Base-by-base conservation (phyloP, 2,329 filamentous ascomycete species). In the Alternaria ventricosa region DNA sequence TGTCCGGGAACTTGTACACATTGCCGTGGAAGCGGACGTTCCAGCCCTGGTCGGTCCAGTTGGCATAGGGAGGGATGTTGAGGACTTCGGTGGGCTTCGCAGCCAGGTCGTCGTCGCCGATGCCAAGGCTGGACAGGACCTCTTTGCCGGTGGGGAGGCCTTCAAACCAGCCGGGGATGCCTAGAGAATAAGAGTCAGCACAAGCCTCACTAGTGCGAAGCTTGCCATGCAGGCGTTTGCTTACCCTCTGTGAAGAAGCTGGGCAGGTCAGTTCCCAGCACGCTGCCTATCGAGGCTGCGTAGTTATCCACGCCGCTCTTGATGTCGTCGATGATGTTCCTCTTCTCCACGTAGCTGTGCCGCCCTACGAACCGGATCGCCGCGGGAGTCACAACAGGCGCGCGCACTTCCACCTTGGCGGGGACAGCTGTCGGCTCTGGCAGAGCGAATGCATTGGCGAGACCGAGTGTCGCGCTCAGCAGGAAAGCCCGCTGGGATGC, bases 1-100 rank as follows among this genome's bases (percentile, higher is more conserved):
- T 89, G 63, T 92, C 87, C 2, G 92, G 92, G 65, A 91, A 87
- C 78, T 93, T 94, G 84, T 90, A 94, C n/a, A 94, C 89, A 72
- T 93, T 93, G 69, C 92, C 92, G 68, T 91, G 92, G 66, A 94
- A 87, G 27, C 91, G 86, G 4, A 94, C 85, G 66, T 89, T 92
- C 92, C 92, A 94, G 33, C 90, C 90, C 61, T 88, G 80, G n/a
- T 89, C 84, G 1, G 92, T 94, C 88, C 90, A 94, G 67, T 94
- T 94, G n/a, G 85, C 92, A 11, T 84, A 84, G 3, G 83, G 83
- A 12, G 90, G 90, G 9, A 93, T 76, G 67, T 93, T 93, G 64
- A 93, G 79, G 5, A 91, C 90, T 65, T 92, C 86, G 0, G 90
- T 92, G 0, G 91, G 91, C 60, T 85, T 81, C 3, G 90, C 88